A percentile compares a stretch with the other conserved stretches of the same genome.
Evolutionary conservation across 2,329 filamentous ascomycete species (phyloP).

Genomic region (Sclerotinia sclerotiorum): DNA sequence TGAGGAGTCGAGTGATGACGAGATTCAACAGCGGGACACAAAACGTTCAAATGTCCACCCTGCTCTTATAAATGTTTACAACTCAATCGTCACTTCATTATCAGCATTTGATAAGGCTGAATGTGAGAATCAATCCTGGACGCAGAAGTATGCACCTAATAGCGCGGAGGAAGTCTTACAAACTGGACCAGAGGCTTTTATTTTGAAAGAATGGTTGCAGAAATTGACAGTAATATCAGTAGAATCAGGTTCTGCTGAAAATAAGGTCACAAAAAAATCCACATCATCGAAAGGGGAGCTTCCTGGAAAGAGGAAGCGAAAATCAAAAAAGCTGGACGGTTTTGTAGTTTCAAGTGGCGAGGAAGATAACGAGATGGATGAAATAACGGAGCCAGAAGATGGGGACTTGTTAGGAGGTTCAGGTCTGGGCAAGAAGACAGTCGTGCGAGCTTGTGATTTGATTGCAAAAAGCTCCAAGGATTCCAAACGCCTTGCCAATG

Average conservation of each 20-base stretch:
- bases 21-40: constrained; percentile 38
- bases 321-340: constrained; percentile 67
- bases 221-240: constrained; percentile 75
- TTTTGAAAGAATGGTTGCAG: constrained; percentile 80
- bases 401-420: constrained; percentile 42
- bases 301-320: constrained; percentile 63
- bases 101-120: constrained; percentile 78
- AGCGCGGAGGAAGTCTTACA: constrained; percentile 74
- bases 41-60: constrained; percentile 48
- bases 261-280: constrained; percentile 28
- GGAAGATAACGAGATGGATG: constrained; percentile 67
- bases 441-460: constrained; percentile 50
- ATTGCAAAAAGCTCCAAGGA: constrained; percentile 45
- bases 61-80: constrained; percentile 59
- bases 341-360: constrained; percentile 81
- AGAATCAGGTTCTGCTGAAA: constrained; percentile 53
- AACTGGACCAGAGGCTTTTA: constrained; percentile 62
- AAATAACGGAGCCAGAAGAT: constrained; percentile 62
- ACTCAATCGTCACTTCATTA: constrained; percentile 58
- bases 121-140: constrained; percentile 74
- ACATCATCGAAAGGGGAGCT: constrained; percentile 38
- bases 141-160: constrained; percentile 79
- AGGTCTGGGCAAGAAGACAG: constrained; percentile 51
- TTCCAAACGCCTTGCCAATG: constrained; percentile 61
- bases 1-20: constrained; percentile 42